Base-by-base conservation (phyloP, 2,329 filamentous ascomycete species). In the Chrysosporium queenslandicum region DNA sequence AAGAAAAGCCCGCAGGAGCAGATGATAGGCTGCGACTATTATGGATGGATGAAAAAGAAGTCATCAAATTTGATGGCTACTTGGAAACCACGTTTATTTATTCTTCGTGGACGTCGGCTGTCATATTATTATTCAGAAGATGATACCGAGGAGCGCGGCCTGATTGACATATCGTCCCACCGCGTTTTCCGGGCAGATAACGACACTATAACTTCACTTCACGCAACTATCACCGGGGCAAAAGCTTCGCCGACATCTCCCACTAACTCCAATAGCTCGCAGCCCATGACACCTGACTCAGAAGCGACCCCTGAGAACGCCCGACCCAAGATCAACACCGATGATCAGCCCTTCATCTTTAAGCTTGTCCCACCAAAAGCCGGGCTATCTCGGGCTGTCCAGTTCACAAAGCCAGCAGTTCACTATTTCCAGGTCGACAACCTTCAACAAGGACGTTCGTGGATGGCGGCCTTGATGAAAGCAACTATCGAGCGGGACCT, bases 31-130 rank as follows among this genome's bases (percentile, higher is more conserved):
- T 91, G 88, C 52, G 91, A 98, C 64, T 97, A 95, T 67, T 91
- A 85, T 62, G 92, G 92, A 1, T 98, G 92, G 92, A 98, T 98
- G 92, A 97, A 92, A 76, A 98, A 98, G 77, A 90, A 94, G 70
- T 95, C 88, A 55, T 91, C 88, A 1, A 92, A 91, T 63, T 75
- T 97, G 30, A 95, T 98, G 84, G 89, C 89, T 2, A 95, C 90
- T 1, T 98, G 92, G 92, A 98, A 97, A 65, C 86, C 90, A 11
- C 83, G 92, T 11, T 77, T 97, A n/a, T 98, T 98, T 64, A 84
- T 98, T 6, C 80, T 98, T 53, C 90, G 89, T 63, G 92, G 92
- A 27, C 83, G 91, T 49, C 83, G 92, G 3, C 74, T 98, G 27
- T 89, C 90, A 0, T 98, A 98, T 72, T 98, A 94, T 71, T 98